These are phyloP conservation scores for Sclerotinia minor DNA, from an alignment of 2,329 filamentous ascomycete genomes.

Conservation along the genomic window DNA sequence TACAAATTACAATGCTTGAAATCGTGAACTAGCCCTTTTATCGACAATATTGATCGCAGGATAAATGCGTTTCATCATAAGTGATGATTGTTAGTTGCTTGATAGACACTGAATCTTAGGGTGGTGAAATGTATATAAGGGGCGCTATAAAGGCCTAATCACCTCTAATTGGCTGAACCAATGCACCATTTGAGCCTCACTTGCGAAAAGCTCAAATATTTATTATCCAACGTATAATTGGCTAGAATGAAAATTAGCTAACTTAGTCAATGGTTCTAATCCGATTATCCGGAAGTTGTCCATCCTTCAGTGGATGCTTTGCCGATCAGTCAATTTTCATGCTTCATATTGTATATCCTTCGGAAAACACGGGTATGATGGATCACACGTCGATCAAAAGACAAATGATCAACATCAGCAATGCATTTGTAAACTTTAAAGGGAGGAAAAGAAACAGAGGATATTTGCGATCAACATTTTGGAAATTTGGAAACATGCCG, in stretches of 20 bases:
- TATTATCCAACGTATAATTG: background rate
- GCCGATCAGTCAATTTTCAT: slow-evolving; percentile 6
- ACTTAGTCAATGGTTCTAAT: background rate
- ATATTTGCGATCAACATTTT: slow-evolving; percentile 5
- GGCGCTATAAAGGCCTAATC: slow-evolving; percentile 5
- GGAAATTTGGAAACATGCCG: background rate
- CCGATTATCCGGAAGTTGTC: background rate
- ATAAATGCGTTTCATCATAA: background rate
- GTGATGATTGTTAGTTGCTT: background rate
- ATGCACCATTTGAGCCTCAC: background rate
- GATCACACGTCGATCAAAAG: background rate
- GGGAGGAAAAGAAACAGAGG: background rate
- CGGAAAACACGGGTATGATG: slow-evolving; percentile 7
- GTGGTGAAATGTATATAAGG: too few relatives aligned
- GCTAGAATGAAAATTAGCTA: background rate
- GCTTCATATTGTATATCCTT: slow-evolving; percentile 8
- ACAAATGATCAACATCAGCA: slow-evolving; percentile 6
- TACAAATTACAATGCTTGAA: background rate
- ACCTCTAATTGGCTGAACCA: background rate
- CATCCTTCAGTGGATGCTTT: background rate
- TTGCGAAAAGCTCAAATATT: background rate
- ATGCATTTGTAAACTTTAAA: background rate
- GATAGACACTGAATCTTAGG: too few relatives aligned
- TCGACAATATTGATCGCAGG: background rate
- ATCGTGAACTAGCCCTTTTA: background rate